Percentiles rank a stretch among this genome's conserved stretches.
These are phyloP conservation scores for Aspergillus tubingensis DNA, from an alignment of 2,329 filamentous ascomycete species.

Conservation along the genomic window DNA sequence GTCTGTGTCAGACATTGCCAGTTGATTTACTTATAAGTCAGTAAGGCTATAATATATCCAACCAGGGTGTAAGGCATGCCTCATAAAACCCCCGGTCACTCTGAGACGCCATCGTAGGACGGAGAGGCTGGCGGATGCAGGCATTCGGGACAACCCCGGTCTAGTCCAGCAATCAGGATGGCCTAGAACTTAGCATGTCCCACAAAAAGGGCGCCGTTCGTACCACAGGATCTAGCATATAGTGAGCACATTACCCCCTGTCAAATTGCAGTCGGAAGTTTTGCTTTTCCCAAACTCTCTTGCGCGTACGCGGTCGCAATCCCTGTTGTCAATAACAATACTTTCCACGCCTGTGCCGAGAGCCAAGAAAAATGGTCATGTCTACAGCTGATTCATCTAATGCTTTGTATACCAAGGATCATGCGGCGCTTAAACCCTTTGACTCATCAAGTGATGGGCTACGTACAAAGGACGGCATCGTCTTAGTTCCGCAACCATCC, in stretches of 20 bases:
- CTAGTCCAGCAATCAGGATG: background rate
- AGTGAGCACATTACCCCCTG: background rate
- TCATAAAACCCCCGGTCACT: too few relatives aligned
- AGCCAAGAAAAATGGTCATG: too few relatives aligned
- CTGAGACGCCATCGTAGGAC: background rate
- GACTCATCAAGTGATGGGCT: background rate
- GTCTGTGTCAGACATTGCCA: too few relatives aligned
- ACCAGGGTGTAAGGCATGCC: too few relatives aligned
- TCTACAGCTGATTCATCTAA: background rate
- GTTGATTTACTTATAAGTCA: too few relatives aligned
- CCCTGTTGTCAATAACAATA: background rate
- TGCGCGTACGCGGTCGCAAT: background rate
- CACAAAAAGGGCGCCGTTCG: background rate
- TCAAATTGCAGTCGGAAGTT: background rate
- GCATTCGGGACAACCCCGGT: background rate
- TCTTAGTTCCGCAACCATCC: constrained; percentile 1
- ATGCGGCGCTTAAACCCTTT: background rate
- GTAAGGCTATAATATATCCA: too few relatives aligned
- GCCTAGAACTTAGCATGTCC: background rate
- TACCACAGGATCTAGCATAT: background rate
- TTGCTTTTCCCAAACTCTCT: background rate
- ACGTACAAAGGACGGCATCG: background rate
- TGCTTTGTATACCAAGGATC: background rate
- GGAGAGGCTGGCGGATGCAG: background rate
- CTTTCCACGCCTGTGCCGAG: too few relatives aligned